These are phyloP conservation scores for Podaxis pistillaris DNA, from an alignment of 768 basidiomycete genomes.

Conservation along the genomic window DNA sequence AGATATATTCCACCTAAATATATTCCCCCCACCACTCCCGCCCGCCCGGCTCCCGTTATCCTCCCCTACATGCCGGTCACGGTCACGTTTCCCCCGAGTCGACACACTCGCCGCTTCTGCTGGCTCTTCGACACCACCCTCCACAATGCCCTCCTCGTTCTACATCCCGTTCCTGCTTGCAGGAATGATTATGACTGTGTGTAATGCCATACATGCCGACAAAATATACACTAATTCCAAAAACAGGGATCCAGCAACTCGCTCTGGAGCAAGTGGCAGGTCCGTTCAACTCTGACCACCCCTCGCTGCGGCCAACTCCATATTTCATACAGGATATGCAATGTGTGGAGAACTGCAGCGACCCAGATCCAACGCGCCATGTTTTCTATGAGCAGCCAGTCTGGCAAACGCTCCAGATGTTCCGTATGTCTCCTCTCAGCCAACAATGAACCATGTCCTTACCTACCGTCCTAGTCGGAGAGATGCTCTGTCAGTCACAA, in stretches of 20 bases:
- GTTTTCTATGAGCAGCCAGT: conserved; percentile 93
- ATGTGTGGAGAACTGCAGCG: conserved; percentile 91
- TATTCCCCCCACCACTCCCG: conserved; percentile 15
- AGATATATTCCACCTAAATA: conserved; percentile 11
- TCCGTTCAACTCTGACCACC: conserved; percentile 22
- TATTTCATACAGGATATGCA: conserved; percentile 76
- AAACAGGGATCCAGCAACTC: conserved; percentile 76
- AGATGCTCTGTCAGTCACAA: conserved; percentile 80
- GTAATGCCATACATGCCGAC: conserved; percentile 17
- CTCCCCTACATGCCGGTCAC: conserved; percentile 18
- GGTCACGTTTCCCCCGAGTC: conserved; percentile 12
- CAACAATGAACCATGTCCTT: conserved; percentile 24
- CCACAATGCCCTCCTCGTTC: conserved; percentile 62
- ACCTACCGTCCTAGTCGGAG: conserved; percentile 66
- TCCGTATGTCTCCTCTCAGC: conserved; percentile 51
- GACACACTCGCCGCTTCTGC: conserved; percentile 2
- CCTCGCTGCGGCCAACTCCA: conserved; percentile 5
- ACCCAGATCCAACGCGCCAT: conserved; percentile 55
- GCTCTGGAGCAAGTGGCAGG: conserved; percentile 85
- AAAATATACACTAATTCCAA: background rate
- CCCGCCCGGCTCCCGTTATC: conserved; percentile 10
- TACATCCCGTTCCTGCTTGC: conserved; percentile 79
- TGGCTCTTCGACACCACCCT: conserved; percentile 16
- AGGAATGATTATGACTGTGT: conserved; percentile 90
- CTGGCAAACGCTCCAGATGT: conserved; percentile 91